Base-by-base conservation (phyloP, 2,329 filamentous ascomycete species). In the Eurotiales sp. region DNA sequence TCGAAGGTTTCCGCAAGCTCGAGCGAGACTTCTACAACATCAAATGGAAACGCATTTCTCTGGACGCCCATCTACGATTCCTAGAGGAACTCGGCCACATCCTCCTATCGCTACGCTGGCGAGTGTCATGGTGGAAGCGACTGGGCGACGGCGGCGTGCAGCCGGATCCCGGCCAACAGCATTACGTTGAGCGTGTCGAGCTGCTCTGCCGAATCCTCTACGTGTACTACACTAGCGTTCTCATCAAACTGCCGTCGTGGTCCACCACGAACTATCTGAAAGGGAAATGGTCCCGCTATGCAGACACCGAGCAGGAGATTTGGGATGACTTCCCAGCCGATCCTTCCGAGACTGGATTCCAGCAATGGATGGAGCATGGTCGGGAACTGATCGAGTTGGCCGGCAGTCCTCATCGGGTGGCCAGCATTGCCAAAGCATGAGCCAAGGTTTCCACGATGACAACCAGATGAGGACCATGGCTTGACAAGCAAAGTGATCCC, bases 1-100 rank as follows among this genome's bases (percentile, higher is more conserved):
- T 75, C 4, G 71, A 74, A 59, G 73, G 70, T 2, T 75, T 72
- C 64, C 63, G 65, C 25, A 67, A 68, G 45, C 66, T 76, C 0
- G 72, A 76, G 53, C 69, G 68, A 10, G 65, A 69, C 50, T 71
- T 73, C 51, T 73, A 72, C 63, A 73, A 73, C 53, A 72, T 71
- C 55, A 73, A 72, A 55, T 72, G 71, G 69, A 72, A 72, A 52
- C 65, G 71, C 36, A 68, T 70, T 52, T 68, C 69, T 10, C 64
- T 72, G 52, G 71, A 72, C n/a, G 64, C 65, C 2, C 70, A 72
- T 52, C 51, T 71, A 15, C 66, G 67, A 37, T 72, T 73, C 62
- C 55, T 72, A 27, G 55, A 59, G 42, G 66, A 73, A 52, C 61
- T 74, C 5, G 70, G 70, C 7, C 63, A 68, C 40, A 70, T 73